Percentiles rank a stretch among this genome's conserved stretches.
These are phyloP conservation scores for Cyclotella baltica DNA, from an alignment of 108 stramenopile genomes.

Conservation along the genomic window DNA sequence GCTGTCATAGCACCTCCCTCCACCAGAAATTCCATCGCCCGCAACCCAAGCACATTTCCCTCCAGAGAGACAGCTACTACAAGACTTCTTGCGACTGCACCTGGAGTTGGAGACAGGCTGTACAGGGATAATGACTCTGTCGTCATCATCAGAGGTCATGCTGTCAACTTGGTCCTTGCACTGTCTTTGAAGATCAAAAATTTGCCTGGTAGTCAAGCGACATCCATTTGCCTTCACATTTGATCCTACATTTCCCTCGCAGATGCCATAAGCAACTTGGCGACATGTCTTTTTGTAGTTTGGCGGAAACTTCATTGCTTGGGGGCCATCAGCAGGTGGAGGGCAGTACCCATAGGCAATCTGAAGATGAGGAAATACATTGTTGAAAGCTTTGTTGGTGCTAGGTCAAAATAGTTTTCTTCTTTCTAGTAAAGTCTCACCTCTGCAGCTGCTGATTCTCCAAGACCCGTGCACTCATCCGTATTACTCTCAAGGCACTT, in stretches of 20 bases:
- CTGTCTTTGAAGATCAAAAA: neutral
- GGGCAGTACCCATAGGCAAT: constrained; percentile 4
- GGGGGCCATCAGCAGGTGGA: neutral
- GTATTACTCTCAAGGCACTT: constrained; percentile 1
- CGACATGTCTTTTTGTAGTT: neutral
- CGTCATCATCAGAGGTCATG: neutral
- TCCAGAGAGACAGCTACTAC: neutral
- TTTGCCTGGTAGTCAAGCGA: neutral
- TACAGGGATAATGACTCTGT: constrained; percentile 1
- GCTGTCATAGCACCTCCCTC: no score
- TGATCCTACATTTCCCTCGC: neutral
- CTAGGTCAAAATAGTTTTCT: neutral
- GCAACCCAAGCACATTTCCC: constrained; percentile 1
- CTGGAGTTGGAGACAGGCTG: neutral
- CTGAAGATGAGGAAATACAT: neutral
- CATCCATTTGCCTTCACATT: neutral
- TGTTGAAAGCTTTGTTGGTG: neutral
- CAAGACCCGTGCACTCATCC: constrained; percentile 5
- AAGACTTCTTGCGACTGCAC: constrained; percentile 2
- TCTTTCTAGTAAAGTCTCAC: neutral
- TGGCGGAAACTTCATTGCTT: neutral
- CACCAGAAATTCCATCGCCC: no score
- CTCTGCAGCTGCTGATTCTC: neutral
- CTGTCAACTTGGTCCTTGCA: constrained; percentile 5
- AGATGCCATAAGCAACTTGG: neutral